Conservation (phyloP, 164 flowering plant species). For the Berberis thunbergii region DNA sequence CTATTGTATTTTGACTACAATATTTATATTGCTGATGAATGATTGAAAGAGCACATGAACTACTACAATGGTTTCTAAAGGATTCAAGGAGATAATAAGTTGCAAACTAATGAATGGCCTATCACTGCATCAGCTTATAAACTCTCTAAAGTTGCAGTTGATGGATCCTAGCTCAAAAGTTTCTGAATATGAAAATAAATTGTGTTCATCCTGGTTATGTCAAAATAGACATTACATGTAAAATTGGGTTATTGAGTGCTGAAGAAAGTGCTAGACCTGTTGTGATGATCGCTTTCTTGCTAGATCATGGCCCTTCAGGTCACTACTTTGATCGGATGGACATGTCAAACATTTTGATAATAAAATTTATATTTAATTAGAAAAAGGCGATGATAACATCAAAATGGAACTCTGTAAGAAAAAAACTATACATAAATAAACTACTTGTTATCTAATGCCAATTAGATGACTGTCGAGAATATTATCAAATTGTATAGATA, state of each 20-base stretch:
- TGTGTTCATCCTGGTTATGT: conserved; percentile 13
- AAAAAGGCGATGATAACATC: no score
- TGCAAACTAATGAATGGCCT: conserved; percentile 36
- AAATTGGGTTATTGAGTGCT: conserved; percentile 4
- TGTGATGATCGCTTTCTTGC: conserved; percentile 12
- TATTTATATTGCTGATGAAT: no score
- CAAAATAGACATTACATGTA: conserved; percentile 7
- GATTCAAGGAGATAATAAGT: conserved; percentile 25
- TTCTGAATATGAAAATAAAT: conserved; percentile 8
- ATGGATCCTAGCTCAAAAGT: conserved; percentile 12
- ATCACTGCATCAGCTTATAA: conserved; percentile 10
- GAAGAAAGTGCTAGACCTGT: conserved; percentile 12
- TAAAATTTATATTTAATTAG: no score
- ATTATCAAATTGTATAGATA: no score
- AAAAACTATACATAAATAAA: no score
- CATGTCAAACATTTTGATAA: neutral
- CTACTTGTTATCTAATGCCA: no score
- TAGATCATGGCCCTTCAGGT: conserved; percentile 9
- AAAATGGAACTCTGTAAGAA: no score
- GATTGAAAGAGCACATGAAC: no score
- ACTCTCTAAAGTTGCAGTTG: conserved; percentile 15
- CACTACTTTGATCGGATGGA: conserved; percentile 7
- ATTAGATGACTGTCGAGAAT: no score
- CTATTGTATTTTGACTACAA: no score
- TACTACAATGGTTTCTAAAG: conserved; percentile 17